Evolutionary conservation across 495 filamentous ascomycete species (phyloP), one percentile per base, ranked within the genome.

Genomic region (Xanthoparmelia taractica): DNA sequence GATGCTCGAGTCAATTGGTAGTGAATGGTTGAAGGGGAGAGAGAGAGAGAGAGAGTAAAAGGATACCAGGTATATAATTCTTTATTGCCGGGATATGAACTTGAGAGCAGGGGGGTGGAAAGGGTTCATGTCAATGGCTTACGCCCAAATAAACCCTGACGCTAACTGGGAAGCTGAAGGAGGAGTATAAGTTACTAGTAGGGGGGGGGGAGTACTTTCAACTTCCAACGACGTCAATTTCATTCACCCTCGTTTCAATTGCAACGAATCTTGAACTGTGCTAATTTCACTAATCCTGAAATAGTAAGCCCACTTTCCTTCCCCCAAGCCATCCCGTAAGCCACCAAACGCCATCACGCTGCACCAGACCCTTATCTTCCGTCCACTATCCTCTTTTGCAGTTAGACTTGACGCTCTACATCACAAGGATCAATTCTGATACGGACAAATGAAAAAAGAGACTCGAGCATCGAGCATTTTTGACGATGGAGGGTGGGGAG

Each of bases 121-220:
- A n/a, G n/a, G n/a, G n/a, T n/a, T n/a, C n/a, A n/a, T n/a, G 65
- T 67, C 61, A 67, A 67, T 67, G 65, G 65, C 65, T 67, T 52
- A 57, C 65, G 61, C 61, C 65, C 65, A 64, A 34, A 43, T 31
- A 37, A 60, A 63, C 61, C 61, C 61, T 63, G 61, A 50, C 54
- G 60, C 60, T 56, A 64, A 13, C 15, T 1, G 4, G 20, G 5
- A 63, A 60, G 58, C 45, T 48, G 27, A 12, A 1, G 11, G 13
- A 12, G 6, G 13, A 29, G 25, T 18, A 58, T 57, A 27, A 8
- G 2, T 8, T 45, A 10, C 23, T n/a, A n/a, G n/a, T n/a, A n/a
- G n/a, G 52, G 38, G 38, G 52, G 36, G 43, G 62, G 25, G 50
- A 37, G 36, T 12, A 55, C 29, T 20, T 41, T 8, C 8, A 5